These are phyloP conservation scores for Coemansia umbellata DNA, from an alignment of 192 early-diverging fungal species.

Conservation along the genomic window DNA sequence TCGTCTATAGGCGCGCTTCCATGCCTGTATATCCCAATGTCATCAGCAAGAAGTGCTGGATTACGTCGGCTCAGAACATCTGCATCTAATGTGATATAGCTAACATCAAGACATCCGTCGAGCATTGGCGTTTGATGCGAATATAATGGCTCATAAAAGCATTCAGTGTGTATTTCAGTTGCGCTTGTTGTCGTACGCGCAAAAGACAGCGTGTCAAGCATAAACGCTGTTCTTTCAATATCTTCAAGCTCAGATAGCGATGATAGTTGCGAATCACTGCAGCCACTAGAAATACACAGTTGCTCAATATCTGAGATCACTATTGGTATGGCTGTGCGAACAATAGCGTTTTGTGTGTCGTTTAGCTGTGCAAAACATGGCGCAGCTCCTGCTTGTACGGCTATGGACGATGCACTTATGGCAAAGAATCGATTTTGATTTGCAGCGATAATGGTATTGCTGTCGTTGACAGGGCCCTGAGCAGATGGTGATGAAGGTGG, in stretches of 20 bases:
- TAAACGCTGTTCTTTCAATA: constrained; percentile 2
- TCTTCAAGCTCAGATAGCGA: neutral
- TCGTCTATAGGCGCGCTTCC: constrained; percentile 3
- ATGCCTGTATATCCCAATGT: neutral
- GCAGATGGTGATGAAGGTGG: neutral
- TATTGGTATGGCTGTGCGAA: neutral
- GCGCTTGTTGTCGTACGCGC: neutral
- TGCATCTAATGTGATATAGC: constrained; percentile 28
- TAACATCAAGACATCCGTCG: constrained; percentile 37
- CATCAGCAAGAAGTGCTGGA: constrained; percentile 14
- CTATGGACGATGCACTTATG: neutral
- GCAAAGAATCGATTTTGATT: neutral
- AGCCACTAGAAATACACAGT: neutral
- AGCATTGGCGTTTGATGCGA: constrained; percentile 16
- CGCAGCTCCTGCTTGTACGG: no score
- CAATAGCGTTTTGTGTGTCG: neutral
- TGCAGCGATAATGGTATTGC: neutral
- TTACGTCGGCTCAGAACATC: constrained; percentile 21
- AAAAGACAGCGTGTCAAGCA: constrained; percentile 34
- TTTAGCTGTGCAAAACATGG: neutral
- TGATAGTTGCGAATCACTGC: neutral
- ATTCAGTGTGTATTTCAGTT: constrained; percentile 12
- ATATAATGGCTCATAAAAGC: constrained; percentile 24
- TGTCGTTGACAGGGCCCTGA: neutral
- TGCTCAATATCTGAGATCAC: neutral